A percentile compares a stretch with the other conserved stretches of the same genome.
phyloP scores from a whole-genome alignment of 2,329 filamentous ascomycete genomes.

The Venturiaceae sp. region DNA sequence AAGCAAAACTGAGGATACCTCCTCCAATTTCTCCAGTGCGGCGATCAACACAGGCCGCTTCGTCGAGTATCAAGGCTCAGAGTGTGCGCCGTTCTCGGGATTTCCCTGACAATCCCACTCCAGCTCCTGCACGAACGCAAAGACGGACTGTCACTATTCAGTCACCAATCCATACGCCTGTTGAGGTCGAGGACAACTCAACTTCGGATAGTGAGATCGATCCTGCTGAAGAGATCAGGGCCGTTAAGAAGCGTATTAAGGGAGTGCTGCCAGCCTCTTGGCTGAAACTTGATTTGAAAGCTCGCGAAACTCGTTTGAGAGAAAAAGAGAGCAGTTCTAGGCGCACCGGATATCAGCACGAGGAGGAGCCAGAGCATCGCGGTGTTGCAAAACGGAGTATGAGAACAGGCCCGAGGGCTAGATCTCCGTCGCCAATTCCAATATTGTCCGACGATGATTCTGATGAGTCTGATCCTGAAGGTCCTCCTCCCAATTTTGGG shows the following conservation, averaged over 20 bases:
- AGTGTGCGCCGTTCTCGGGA: not conserved
- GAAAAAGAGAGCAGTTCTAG: constrained; percentile 8
- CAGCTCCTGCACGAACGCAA: not conserved
- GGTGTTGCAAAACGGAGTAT: not conserved
- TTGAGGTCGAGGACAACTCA: not conserved
- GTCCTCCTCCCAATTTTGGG: not conserved
- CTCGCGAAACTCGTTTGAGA: constrained; percentile 13
- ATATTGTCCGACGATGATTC: not conserved
- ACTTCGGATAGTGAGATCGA: constrained; percentile 4
- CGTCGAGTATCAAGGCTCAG: not conserved
- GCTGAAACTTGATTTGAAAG: constrained; percentile 35
- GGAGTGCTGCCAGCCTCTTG: constrained; percentile 41
- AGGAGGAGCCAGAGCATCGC: not conserved
- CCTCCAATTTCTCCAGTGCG: not conserved
- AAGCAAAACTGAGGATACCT: not conserved
- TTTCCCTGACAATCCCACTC: not conserved
- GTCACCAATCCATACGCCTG: not conserved
- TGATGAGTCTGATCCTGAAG: not conserved
- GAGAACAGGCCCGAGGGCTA: not conserved
- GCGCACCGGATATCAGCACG: not conserved
- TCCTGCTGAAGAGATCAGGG: constrained; percentile 1
- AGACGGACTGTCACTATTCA: not conserved
- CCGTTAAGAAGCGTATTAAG: constrained; percentile 24
- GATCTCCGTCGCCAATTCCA: not conserved
- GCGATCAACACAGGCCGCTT: not conserved